Conservation (phyloP, 2,329 filamentous ascomycete genomes). For the Aureobasidium sp. region DNA sequence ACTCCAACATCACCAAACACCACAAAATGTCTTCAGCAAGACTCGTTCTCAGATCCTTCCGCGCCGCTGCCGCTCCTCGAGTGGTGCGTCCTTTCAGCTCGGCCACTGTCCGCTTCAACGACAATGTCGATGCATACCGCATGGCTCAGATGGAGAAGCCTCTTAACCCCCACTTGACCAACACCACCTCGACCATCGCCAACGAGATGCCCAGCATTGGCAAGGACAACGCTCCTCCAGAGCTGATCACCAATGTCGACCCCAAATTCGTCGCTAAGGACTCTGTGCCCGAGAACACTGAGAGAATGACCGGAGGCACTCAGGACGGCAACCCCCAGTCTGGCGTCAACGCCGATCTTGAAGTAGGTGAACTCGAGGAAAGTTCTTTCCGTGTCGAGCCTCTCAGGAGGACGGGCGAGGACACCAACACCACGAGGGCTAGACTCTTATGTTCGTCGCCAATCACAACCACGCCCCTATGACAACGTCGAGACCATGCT, state of each 20-base stretch:
- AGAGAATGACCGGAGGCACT: slow-evolving; percentile 56
- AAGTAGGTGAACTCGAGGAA: slow-evolving; percentile 79
- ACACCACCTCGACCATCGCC: slow-evolving; percentile 54
- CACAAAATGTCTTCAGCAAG: slow-evolving; percentile 38
- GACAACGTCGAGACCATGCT: slow-evolving; percentile 14
- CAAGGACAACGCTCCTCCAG: slow-evolving; percentile 48
- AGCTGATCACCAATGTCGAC: slow-evolving; percentile 50
- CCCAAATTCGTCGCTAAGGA: slow-evolving; percentile 50
- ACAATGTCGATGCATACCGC: slow-evolving; percentile 46
- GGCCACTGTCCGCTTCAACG: slow-evolving; percentile 32
- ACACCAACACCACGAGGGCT: slow-evolving; percentile 76
- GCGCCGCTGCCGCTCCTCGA: slow-evolving; percentile 26
- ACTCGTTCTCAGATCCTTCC: slow-evolving; percentile 36
- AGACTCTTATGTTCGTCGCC: slow-evolving; percentile 60
- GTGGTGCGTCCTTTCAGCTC: slow-evolving; percentile 31
- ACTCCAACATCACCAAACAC: neutral
- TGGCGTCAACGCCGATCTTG: slow-evolving; percentile 55
- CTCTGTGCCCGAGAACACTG: slow-evolving; percentile 52
- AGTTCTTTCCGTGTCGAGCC: slow-evolving; percentile 83
- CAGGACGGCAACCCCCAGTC: slow-evolving; percentile 41
- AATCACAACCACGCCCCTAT: slow-evolving; percentile 7
- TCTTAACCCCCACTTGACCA: slow-evolving; percentile 54
- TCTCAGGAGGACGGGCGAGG: slow-evolving; percentile 75
- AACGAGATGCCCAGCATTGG: slow-evolving; percentile 55
- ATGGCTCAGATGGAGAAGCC: slow-evolving; percentile 49